phyloP scores from a whole-genome alignment of 1,139 yeast genomes.

The Yamadazyma atlantica region DNA sequence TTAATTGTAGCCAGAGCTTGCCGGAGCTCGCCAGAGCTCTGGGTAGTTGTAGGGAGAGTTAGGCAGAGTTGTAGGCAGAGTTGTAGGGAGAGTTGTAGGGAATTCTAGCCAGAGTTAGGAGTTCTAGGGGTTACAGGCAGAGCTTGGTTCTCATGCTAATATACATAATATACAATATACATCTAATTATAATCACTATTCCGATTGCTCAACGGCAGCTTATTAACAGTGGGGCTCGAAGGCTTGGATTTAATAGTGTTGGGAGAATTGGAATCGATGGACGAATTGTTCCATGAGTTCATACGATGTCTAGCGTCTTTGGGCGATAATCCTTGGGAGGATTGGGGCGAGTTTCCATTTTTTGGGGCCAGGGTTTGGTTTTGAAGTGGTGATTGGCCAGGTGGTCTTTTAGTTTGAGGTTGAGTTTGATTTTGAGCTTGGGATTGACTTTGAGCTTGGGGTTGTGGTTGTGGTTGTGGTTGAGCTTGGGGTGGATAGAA shows the following conservation, averaged over 20 bases:
- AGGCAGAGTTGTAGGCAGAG: too few species aligned
- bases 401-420: too few species aligned
- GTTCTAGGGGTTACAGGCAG: too few species aligned
- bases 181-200: constrained; percentile 4
- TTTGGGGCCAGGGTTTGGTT: constrained; percentile 5
- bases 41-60: too few species aligned
- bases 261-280: constrained; percentile 10
- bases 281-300: constrained; percentile 5
- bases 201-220: constrained; percentile 12
- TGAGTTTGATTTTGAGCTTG: too few species aligned
- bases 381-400: constrained; percentile 2
- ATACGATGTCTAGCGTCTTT: constrained; percentile 18
- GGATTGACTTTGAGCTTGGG: neutral
- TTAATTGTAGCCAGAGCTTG: too few species aligned
- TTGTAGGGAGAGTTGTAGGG: too few species aligned
- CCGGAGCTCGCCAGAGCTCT: too few species aligned
- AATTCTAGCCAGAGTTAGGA: too few species aligned
- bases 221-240: constrained; percentile 12
- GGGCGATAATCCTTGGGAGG: constrained; percentile 36
- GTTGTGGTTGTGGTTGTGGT: too few species aligned
- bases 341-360: constrained; percentile 24
- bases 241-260: constrained; percentile 12
- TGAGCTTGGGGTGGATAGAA: constrained; percentile 6
- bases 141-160: neutral
- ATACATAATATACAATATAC: neutral